Evolutionary conservation across 495 filamentous ascomycete species (phyloP), one percentile per base, ranked within the genome.

Genomic region (Xylaria bambusicola): DNA sequence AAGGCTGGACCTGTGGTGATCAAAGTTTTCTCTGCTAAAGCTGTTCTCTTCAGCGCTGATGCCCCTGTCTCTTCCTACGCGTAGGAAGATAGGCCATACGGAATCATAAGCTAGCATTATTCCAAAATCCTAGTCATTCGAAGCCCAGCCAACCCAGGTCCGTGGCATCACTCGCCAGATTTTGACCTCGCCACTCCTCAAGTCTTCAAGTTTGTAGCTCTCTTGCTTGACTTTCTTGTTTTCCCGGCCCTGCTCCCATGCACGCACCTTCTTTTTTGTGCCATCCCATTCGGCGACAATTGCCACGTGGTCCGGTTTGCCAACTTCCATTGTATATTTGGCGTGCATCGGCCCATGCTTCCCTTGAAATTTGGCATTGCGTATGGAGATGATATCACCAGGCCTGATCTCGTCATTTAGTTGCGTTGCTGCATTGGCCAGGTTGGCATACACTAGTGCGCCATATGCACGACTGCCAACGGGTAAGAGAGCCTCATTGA

Each of bases 241-340:
- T 75, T 98, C 94, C 29, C 94, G 78, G 0, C 93, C 94, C 69
- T 98, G 94, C 69, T 98, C 94, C 89, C 90, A 98, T 0, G 87
- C 93, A 38, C 93, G 77, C 35, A 98, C 88, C 82, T 97, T 96
- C 84, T 97, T 97, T 81, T 97, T 96, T 24, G 92, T 96, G 29
- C 94, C 94, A 71, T 98, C 94, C 94, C 94, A 98, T 70, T 98
- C 94, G 10, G 92, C 83, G n/a, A 98, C 93, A n/a, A 98, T 79
- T 3, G 83, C 95, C 1, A 98, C 94, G 72, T 98, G 94, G 64
- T 97, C 93, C 3, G 90, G 89, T 66, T 89, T 92, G 47, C 94
- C 94, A 0, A 97, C 91, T 61, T 98, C 94, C 35, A 84, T 75
- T 52, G 76, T 86, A 69, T 98, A 98, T 74, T 98, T 98, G 62